These are phyloP conservation scores for Colletotrichum graminicola DNA, from an alignment of 2,329 filamentous ascomycete species.

Conservation along the genomic window DNA sequence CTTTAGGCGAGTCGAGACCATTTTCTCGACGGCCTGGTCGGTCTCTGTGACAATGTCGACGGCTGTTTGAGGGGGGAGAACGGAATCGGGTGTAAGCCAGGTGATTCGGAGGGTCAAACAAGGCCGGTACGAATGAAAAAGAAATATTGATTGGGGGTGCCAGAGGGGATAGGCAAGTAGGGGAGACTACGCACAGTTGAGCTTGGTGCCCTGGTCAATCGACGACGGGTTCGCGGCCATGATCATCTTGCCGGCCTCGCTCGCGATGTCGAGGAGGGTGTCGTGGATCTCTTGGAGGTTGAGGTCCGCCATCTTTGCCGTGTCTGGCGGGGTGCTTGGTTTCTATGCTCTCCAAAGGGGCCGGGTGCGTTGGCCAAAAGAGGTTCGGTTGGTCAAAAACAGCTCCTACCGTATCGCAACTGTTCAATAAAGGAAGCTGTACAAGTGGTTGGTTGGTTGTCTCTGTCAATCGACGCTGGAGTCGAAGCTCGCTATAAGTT, in stretches of 20 bases:
- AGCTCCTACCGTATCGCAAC: background rate
- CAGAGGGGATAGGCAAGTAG: background rate
- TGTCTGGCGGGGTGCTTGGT: background rate
- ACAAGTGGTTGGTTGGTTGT: background rate
- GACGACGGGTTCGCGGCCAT: constrained; percentile 70
- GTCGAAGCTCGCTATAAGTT: background rate
- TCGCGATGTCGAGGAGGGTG: constrained; percentile 69
- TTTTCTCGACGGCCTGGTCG: constrained; percentile 74
- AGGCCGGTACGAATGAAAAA: background rate
- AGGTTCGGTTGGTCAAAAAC: background rate
- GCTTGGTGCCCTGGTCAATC: constrained; percentile 70
- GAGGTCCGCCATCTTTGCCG: constrained; percentile 63
- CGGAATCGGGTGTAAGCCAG: background rate
- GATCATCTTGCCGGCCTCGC: constrained; percentile 75
- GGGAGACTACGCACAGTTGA: constrained; percentile 66
- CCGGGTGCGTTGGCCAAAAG: background rate
- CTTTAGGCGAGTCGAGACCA: constrained; percentile 67
- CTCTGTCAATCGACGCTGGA: constrained; percentile 14
- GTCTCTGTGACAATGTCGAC: constrained; percentile 78
- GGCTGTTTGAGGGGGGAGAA: constrained; percentile 55
- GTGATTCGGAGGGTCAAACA: background rate
- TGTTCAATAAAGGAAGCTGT: background rate
- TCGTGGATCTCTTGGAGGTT: constrained; percentile 73
- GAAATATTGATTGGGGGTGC: background rate
- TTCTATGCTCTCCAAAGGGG: too few relatives aligned